Conservation (phyloP, 257 asterid genomes). For the Lycium barbarum region DNA sequence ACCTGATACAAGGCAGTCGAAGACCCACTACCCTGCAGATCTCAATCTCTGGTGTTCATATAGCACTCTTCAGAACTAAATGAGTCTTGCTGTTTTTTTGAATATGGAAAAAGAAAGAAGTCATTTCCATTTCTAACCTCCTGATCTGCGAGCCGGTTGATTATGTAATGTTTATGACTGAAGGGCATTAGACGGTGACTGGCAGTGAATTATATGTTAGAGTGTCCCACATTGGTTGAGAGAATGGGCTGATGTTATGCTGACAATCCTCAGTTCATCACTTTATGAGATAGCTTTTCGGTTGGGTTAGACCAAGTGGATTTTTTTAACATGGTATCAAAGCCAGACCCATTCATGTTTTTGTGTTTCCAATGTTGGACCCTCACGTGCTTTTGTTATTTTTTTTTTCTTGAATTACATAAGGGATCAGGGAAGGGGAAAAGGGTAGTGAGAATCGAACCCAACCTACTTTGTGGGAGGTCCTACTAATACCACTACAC, state of each 20-base stretch:
- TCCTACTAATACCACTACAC: background rate
- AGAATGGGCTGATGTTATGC: background rate
- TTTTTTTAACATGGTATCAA: background rate
- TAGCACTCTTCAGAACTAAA: constrained; percentile 3
- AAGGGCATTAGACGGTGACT: constrained; percentile 4
- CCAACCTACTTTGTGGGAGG: background rate
- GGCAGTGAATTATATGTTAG: background rate
- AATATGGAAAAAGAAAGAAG: constrained; percentile 16
- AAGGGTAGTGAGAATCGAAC: background rate
- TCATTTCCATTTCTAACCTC: constrained; percentile 20
- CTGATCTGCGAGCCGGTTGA: background rate
- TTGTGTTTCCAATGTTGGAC: background rate
- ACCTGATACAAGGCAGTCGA: too few species aligned
- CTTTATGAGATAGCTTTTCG: background rate
- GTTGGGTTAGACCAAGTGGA: constrained; percentile 6
- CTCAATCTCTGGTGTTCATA: background rate
- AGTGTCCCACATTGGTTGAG: constrained; percentile 1
- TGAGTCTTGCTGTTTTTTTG: constrained; percentile 16
- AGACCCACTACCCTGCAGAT: too few species aligned
- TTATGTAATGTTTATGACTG: background rate
- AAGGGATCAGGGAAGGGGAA: background rate
- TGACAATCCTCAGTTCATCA: background rate
- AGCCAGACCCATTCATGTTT: background rate
- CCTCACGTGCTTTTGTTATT: background rate
- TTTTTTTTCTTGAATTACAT: background rate